These are phyloP conservation scores for Arachis monticola DNA, from an alignment of 331 rosid genomes.

Conservation along the genomic window DNA sequence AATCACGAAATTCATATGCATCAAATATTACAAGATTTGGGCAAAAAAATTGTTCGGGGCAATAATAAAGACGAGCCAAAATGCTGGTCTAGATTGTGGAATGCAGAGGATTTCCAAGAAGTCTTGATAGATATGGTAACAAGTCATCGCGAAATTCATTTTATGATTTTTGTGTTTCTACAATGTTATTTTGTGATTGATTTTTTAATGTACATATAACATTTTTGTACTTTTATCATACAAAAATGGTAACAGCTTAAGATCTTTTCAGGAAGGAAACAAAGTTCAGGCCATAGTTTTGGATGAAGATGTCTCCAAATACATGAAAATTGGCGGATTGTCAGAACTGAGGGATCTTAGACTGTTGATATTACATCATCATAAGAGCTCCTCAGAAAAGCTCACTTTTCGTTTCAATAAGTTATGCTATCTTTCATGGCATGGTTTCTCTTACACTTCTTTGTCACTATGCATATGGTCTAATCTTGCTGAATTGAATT, in stretches of 20 bases:
- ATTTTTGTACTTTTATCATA: neutral
- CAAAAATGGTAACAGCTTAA: too few species aligned
- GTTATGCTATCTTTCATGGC: conserved; percentile 20
- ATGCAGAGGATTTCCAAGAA: neutral
- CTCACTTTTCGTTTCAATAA: conserved; percentile 15
- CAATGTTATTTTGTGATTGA: neutral
- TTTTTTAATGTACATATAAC: too few species aligned
- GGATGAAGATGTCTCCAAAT: neutral
- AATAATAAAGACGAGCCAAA: neutral
- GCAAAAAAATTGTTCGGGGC: neutral
- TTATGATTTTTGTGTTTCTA: too few species aligned
- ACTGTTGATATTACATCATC: conserved; percentile 9
- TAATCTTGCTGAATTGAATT: conserved; percentile 14
- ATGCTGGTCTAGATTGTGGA: conserved; percentile 13
- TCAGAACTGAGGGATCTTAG: conserved; percentile 20
- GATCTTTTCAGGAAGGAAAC: conserved; percentile 3
- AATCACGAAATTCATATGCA: neutral
- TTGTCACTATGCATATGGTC: conserved; percentile 23
- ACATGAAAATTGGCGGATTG: neutral
- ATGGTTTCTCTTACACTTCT: conserved; percentile 31
- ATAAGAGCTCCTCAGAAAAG: neutral
- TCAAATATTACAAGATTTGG: conserved; percentile 5
- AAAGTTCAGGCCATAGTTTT: conserved; percentile 34
- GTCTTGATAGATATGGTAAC: neutral
- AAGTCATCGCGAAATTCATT: too few species aligned